Evolutionary conservation across 2,329 filamentous ascomycete species (phyloP), one percentile per base, ranked within the genome.

Genomic region (Capronia epimyces): DNA sequence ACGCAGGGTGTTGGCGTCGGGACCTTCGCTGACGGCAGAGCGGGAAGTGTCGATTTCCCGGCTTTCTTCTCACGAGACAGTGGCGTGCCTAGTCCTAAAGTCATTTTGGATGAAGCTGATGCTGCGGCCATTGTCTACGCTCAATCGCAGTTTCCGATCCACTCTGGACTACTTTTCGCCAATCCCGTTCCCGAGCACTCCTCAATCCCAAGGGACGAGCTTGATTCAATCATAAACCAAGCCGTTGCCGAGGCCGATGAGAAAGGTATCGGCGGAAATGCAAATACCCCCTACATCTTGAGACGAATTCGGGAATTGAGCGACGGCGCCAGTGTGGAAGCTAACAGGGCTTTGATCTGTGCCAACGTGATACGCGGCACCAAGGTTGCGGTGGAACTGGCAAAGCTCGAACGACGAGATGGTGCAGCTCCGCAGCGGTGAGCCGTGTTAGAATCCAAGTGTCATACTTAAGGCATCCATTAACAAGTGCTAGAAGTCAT

Each of bases 31-130:
- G 88, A 95, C 68, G 88, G 87, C 1, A 79, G 87, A 31, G 69
- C 72, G 21, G 71, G 77, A 4, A 53, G 58, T 18, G 79, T 96
- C 34, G 86, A 95, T 62, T 93, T 97, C 63, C 93, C 93, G 1
- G 89, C 87, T 0, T 98, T 98, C 68, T 98, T 87, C 79, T 87
- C 87, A 0, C 76, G 91, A 34, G 88, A 96, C 36, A 96, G 90
- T 67, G 88, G 89, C 10, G 72, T 86, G 46, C 82, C 76, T 67
- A 95, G 89, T 64, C 91, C 91, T 0, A 79, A 81, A 18, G 80
- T 87, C 1, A 79, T 96, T 36, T 71, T 82, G 46, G 78, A 84
- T 58, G 88, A 94, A 65, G 75, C 76, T 49, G 87, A 97, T 65
- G 93, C 93, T 27, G 93, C 93, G 0, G 83, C 85, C n/a, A 88